Evolutionary conservation across 2,329 filamentous ascomycete species (phyloP).

Genomic region (Graphilbum ipis-grandicollis): DNA sequence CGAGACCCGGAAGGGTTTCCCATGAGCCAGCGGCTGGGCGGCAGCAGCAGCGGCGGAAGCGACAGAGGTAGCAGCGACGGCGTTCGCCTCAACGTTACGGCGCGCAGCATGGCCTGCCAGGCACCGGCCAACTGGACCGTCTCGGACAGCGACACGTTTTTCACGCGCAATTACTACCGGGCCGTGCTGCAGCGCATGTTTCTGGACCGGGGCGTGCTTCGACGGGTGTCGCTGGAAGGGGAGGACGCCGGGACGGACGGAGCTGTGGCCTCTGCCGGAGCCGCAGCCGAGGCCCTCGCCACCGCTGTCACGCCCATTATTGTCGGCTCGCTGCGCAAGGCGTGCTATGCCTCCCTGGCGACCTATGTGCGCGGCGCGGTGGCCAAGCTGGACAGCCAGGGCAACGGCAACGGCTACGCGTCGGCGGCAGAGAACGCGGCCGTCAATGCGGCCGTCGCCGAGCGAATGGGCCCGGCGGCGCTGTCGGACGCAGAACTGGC

Average conservation of each 20-base stretch:
- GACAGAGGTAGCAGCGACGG: slow-evolving; percentile 36
- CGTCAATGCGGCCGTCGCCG: slow-evolving; percentile 32
- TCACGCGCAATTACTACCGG: slow-evolving; percentile 83
- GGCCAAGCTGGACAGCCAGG: slow-evolving; percentile 38
- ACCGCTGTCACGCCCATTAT: slow-evolving; percentile 62
- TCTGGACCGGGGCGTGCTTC: slow-evolving; percentile 64
- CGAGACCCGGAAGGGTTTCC: slow-evolving; percentile 85
- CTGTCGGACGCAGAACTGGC: slow-evolving; percentile 63
- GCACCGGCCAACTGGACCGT: slow-evolving; percentile 83
- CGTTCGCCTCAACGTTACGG: slow-evolving; percentile 82
- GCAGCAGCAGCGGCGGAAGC: slow-evolving; percentile 42
- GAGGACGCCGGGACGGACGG: slow-evolving; percentile 7
- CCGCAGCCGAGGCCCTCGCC: slow-evolving; percentile 23
- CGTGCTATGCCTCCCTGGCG: slow-evolving; percentile 57
- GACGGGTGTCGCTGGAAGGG: slow-evolving; percentile 35
- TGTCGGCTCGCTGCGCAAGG: slow-evolving; percentile 69
- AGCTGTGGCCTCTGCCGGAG: slow-evolving; percentile 1
- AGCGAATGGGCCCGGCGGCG: slow-evolving; percentile 37
- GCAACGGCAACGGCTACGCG: slow-evolving; percentile 16
- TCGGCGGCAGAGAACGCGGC: slow-evolving; percentile 2
- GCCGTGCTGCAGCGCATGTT: slow-evolving; percentile 86
- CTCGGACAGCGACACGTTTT: slow-evolving; percentile 70
- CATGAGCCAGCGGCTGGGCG: slow-evolving; percentile 56
- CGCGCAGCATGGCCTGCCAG: slow-evolving; percentile 95
- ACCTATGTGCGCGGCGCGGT: slow-evolving; percentile 70